phyloP scores from a whole-genome alignment of 2,329 filamentous ascomycete genomes.

The Myriosclerotinia curreyana region DNA sequence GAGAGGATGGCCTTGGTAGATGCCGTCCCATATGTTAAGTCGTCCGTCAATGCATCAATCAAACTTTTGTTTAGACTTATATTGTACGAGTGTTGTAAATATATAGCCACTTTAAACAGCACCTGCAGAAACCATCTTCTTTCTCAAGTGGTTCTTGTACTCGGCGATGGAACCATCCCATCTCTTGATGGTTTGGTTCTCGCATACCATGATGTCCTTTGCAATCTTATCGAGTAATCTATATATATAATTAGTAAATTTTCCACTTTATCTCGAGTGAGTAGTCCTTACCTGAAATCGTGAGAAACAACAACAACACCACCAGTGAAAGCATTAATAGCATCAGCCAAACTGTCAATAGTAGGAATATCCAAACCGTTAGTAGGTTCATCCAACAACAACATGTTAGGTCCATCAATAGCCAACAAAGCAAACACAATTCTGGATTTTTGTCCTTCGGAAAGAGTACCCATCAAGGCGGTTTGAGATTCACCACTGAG shows the following conservation, averaged over 20 bases:
- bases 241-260: constrained; percentile 39
- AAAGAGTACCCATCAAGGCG: constrained; percentile 94
- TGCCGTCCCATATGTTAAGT: constrained; percentile 10
- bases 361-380: constrained; percentile 99
- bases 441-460: constrained; percentile 95
- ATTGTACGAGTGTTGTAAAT: constrained; percentile 3
- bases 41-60: constrained; percentile 17
- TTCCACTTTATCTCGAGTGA: not conserved
- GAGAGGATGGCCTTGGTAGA: not conserved
- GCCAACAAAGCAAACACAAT: constrained; percentile 96
- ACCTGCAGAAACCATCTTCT: constrained; percentile 93
- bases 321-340: constrained; percentile 89
- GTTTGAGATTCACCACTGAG: constrained; percentile 92
- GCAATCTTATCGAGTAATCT: constrained; percentile 98
- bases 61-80: constrained; percentile 18
- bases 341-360: constrained; percentile 94
- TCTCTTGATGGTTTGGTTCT: constrained; percentile 87
- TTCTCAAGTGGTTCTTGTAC: constrained; percentile 98
- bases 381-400: constrained; percentile 95
- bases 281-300: constrained; percentile 81
- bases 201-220: constrained; percentile 98
- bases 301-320: constrained; percentile 98
- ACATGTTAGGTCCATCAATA: constrained; percentile 96
- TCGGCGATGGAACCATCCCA: constrained; percentile 89
- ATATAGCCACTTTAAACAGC: constrained; percentile 62